Base-by-base conservation (phyloP, 495 filamentous ascomycete species). In the Xanthoparmelia taractica region DNA sequence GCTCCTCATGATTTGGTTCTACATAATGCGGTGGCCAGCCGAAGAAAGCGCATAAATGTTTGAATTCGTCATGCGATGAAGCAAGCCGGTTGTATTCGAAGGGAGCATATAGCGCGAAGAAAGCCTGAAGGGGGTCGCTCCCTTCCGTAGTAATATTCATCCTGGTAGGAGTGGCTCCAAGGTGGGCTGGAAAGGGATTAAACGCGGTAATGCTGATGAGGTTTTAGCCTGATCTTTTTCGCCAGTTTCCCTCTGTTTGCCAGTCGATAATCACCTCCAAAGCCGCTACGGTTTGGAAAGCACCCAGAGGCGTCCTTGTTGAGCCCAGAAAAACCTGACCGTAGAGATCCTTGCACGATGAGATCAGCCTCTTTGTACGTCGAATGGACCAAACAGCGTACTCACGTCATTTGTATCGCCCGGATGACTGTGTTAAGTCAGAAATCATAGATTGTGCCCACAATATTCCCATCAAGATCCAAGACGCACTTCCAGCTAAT, bases 401-500 rank as follows among this genome's bases (percentile, higher is more conserved):
- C n/a, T n/a, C n/a, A n/a, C n/a, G n/a, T n/a, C n/a, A n/a, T n/a
- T n/a, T n/a, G n/a, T n/a, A n/a, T n/a, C n/a, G n/a, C n/a, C n/a
- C n/a, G 74, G 76, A 68, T 78, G 77, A 60, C 74, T 79, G 65
- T n/a, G 40, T 29, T 8, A 33, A 25, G 55, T 45, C 40, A 62
- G 59, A 63, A 58, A 48, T 38, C 31, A 40, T 18, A 15, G 27
- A 55, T 29, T 13, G 17, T 31, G 29, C 15, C 4, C 27, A 41
- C 10, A 38, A 36, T 27, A 54, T 17, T 33, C 31, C 38, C 27
- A 45, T 37, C 29, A 58, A 45, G 43, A 40, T n/a, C 56, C 37
- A 45, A 15, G 34, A 59, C 68, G 40, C 82, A 98, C 79, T 99
- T 99, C 94, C 94, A 99, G 69, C 90, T 95, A 45, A 97, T 90